phyloP scores from a whole-genome alignment of 1,139 yeast species.

The Barnettozyma hawaiiensis region DNA sequence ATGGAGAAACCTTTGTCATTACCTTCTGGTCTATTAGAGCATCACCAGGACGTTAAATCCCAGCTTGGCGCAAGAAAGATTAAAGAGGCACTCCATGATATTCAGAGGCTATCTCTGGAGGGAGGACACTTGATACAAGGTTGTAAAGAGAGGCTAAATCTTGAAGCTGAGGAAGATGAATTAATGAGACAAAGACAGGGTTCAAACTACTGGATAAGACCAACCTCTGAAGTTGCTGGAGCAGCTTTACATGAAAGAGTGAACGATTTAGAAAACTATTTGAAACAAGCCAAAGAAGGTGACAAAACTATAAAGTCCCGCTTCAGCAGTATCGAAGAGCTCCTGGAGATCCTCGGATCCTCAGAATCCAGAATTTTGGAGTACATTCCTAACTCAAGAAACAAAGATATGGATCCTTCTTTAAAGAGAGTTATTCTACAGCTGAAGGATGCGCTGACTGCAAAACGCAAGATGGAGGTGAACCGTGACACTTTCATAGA shows the following conservation, averaged over 20 bases:
- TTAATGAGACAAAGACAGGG: slow-evolving; percentile 45
- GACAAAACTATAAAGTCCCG: slow-evolving; percentile 48
- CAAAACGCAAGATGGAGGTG: slow-evolving; percentile 25
- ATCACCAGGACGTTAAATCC: slow-evolving; percentile 48
- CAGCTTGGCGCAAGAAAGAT: slow-evolving; percentile 49
- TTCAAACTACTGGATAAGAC: slow-evolving; percentile 44
- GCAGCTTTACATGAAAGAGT: slow-evolving; percentile 36
- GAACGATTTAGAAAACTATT: slow-evolving; percentile 41
- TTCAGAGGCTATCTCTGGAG: slow-evolving; percentile 38
- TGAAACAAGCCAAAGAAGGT: slow-evolving; percentile 55
- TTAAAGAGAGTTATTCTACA: slow-evolving; percentile 36
- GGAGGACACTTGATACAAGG: slow-evolving; percentile 38
- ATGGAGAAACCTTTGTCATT: slow-evolving; percentile 57
- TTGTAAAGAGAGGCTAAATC: slow-evolving; percentile 40
- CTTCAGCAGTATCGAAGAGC: slow-evolving; percentile 39
- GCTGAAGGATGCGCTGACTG: slow-evolving; percentile 37
- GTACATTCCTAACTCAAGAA: slow-evolving; percentile 47
- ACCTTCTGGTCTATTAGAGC: slow-evolving; percentile 52
- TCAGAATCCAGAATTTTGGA: slow-evolving; percentile 37
- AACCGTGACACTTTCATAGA: slow-evolving; percentile 39
- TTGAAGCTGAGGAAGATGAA: slow-evolving; percentile 55
- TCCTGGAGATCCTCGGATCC: slow-evolving; percentile 41
- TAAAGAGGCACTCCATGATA: slow-evolving; percentile 40
- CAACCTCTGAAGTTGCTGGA: slow-evolving; percentile 37
- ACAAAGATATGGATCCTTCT: slow-evolving; percentile 37